phyloP scores from a whole-genome alignment of 305 asterid genomes.

The Plantago coronopus region DNA sequence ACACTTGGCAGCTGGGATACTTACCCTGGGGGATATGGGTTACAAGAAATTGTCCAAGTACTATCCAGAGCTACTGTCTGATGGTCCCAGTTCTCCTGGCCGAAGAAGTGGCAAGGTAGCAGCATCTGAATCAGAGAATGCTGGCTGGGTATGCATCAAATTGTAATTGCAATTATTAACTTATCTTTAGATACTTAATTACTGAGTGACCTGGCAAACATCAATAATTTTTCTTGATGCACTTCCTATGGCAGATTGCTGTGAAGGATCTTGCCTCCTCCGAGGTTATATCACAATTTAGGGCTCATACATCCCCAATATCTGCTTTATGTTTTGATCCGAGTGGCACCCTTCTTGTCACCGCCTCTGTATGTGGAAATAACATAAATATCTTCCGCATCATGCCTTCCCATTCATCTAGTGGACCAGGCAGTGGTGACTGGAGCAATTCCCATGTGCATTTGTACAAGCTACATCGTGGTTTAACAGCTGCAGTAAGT shows the following conservation, averaged over 20 bases:
- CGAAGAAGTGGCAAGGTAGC: conserved; percentile 44
- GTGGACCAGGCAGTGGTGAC: conserved; percentile 57
- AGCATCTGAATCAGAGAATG: conserved; percentile 47
- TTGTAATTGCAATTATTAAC: neutral
- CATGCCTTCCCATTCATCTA: conserved; percentile 43
- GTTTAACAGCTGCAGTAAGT: conserved; percentile 63
- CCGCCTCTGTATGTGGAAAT: conserved; percentile 75
- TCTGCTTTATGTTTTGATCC: conserved; percentile 74
- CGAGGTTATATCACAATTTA: conserved; percentile 57
- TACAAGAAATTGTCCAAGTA: conserved; percentile 52
- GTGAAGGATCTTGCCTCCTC: conserved; percentile 34
- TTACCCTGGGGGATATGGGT: conserved; percentile 61
- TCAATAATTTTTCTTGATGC: conserved; percentile 4
- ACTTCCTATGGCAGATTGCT: conserved; percentile 30
- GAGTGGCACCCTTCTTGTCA: conserved; percentile 70
- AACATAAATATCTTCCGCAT: conserved; percentile 56
- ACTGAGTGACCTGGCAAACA: neutral
- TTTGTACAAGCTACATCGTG: conserved; percentile 62
- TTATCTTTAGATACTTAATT: neutral
- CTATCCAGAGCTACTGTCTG: conserved; percentile 58
- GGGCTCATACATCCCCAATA: conserved; percentile 73
- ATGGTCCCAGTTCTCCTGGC: conserved; percentile 47
- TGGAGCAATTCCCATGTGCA: conserved; percentile 77
- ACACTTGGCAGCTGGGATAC: conserved; percentile 57
- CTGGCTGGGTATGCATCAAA: conserved; percentile 47